These are phyloP conservation scores for Zoysia japonica DNA, from an alignment of 176 grass and related monocot species.

Conservation along the genomic window DNA sequence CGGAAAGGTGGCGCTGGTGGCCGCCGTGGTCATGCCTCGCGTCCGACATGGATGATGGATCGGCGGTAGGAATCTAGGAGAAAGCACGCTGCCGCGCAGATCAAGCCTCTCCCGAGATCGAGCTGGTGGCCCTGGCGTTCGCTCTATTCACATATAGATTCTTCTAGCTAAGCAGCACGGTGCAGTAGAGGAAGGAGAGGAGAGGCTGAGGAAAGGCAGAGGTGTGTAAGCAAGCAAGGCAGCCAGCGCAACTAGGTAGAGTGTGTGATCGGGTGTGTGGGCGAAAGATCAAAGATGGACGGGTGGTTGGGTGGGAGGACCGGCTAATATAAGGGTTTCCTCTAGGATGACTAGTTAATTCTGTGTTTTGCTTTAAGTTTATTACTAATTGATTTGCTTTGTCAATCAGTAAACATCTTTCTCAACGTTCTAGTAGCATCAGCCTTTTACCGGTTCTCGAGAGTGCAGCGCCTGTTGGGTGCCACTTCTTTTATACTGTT, in stretches of 20 bases:
- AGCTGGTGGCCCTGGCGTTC: background rate
- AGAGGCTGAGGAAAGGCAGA: background rate
- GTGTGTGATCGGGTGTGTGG: slow-evolving; percentile 40
- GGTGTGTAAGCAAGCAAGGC: slow-evolving; percentile 34
- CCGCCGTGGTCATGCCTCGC: slow-evolving; percentile 39
- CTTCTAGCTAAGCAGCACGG: background rate
- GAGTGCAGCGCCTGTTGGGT: background rate
- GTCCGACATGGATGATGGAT: slow-evolving; percentile 45
- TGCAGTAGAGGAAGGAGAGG: slow-evolving; percentile 6
- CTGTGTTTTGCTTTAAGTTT: background rate
- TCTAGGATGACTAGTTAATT: slow-evolving; percentile 15
- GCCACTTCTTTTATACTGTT: background rate
- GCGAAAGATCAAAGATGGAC: slow-evolving; percentile 39
- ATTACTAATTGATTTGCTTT: slow-evolving; percentile 1
- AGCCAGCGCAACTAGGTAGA: slow-evolving; percentile 3
- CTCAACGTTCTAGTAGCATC: slow-evolving; percentile 4
- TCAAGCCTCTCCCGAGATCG: background rate
- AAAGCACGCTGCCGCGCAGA: background rate
- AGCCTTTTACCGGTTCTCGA: background rate
- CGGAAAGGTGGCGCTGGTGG: slow-evolving; percentile 34
- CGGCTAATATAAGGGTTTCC: slow-evolving; percentile 29
- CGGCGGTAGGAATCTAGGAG: background rate
- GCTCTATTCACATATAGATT: slow-evolving; percentile 41
- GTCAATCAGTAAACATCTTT: slow-evolving; percentile 29
- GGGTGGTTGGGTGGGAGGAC: slow-evolving; percentile 43